These are phyloP conservation scores for Quercus mongolica DNA, from an alignment of 306 rosid species.

Conservation along the genomic window DNA sequence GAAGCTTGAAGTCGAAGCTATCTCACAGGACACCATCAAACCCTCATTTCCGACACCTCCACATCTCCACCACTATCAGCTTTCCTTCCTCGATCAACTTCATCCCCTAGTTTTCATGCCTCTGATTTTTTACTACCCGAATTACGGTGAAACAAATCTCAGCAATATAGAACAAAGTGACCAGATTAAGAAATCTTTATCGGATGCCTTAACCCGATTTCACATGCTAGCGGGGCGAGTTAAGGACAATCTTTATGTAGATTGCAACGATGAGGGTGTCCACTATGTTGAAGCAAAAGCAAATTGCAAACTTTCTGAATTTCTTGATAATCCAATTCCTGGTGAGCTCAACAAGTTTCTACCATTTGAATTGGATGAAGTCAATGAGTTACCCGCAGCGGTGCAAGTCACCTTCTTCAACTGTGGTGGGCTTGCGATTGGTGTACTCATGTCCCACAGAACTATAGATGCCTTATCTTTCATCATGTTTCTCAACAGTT, in stretches of 20 bases:
- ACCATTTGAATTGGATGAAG: constrained; percentile 1
- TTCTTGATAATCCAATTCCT: not conserved
- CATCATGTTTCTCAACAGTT: constrained; percentile 20
- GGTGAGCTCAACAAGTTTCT: constrained; percentile 12
- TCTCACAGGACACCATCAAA: not conserved
- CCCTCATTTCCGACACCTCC: constrained; percentile 18
- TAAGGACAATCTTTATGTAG: not conserved
- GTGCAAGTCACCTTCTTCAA: constrained; percentile 19
- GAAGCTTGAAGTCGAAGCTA: constrained; percentile 1
- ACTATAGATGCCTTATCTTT: constrained; percentile 23
- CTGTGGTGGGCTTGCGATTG: constrained; percentile 27
- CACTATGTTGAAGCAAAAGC: not conserved
- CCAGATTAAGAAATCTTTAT: not conserved
- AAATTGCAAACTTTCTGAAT: not conserved
- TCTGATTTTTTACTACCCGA: constrained; percentile 8
- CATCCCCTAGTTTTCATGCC: constrained; percentile 11
- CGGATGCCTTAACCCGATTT: not conserved
- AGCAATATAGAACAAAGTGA: not conserved
- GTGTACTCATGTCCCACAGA: constrained; percentile 27
- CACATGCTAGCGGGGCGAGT: constrained; percentile 11
- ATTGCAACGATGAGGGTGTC: constrained; percentile 4
- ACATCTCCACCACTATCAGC: constrained; percentile 17
- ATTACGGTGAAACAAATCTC: too few species aligned
- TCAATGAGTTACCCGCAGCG: constrained; percentile 2
- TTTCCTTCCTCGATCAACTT: constrained; percentile 25